A percentile compares a stretch with the other conserved stretches of the same genome.
These are phyloP conservation scores for Didymella lethalis DNA, from an alignment of 2,329 filamentous ascomycete genomes.

Conservation along the genomic window DNA sequence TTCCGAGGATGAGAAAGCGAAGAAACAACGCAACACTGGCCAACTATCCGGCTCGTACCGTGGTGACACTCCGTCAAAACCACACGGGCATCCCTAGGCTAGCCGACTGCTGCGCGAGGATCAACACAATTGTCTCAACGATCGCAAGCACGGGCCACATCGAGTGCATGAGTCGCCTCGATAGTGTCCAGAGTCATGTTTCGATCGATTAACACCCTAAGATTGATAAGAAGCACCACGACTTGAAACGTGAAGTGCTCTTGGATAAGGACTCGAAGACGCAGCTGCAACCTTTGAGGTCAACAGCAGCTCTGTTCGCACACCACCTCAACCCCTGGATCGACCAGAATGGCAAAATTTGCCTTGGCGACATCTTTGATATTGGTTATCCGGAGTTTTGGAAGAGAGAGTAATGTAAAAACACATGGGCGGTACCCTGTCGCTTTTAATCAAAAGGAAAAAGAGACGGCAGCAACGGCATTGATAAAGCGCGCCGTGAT, in stretches of 20 bases:
- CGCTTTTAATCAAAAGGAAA: slow-evolving; percentile 8
- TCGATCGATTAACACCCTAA: neutral
- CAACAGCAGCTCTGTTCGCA: neutral
- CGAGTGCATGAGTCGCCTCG: neutral
- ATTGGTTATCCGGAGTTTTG: slow-evolving; percentile 14
- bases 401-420: slow-evolving; percentile 12
- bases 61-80: slow-evolving; percentile 31
- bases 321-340: neutral
- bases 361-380: neutral
- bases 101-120: neutral
- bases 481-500: neutral
- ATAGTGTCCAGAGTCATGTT: neutral
- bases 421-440: slow-evolving; percentile 15
- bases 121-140: slow-evolving; percentile 4
- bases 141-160: neutral
- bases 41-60: slow-evolving; percentile 22
- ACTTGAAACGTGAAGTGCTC: neutral
- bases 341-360: neutral
- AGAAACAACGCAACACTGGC: slow-evolving; percentile 23
- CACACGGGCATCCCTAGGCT: slow-evolving; percentile 40
- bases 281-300: neutral
- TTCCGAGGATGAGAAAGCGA: slow-evolving; percentile 44
- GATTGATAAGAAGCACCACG: neutral
- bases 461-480: neutral
- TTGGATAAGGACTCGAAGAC: neutral